These are phyloP conservation scores for Saccharomycopsis babjevae DNA, from an alignment of 805 yeast genomes.

Conservation along the genomic window DNA sequence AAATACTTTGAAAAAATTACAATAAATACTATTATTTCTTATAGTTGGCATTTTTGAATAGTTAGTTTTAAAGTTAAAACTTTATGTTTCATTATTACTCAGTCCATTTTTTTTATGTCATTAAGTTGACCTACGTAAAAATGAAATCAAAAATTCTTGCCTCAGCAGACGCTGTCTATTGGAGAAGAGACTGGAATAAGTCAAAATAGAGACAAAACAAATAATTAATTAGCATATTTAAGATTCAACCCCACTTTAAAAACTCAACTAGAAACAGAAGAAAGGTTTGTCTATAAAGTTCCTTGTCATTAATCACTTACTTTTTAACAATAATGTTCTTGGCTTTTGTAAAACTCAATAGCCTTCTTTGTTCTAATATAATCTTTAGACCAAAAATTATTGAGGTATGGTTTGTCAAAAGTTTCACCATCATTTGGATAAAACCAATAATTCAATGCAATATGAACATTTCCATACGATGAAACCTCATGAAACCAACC, in stretches of 20 bases:
- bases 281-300: not conserved
- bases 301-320: not conserved
- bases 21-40: not conserved
- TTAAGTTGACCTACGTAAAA: too few species aligned
- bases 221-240: too few species aligned
- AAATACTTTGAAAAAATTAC: not conserved
- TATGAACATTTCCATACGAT: constrained; percentile 47
- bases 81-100: not conserved
- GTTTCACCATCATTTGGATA: constrained; percentile 44
- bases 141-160: too few species aligned
- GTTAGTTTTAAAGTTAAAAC: not conserved
- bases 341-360: constrained; percentile 18
- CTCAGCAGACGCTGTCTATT: too few species aligned
- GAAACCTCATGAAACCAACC: constrained; percentile 78
- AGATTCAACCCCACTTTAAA: not conserved
- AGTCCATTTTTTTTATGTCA: too few species aligned
- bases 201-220: too few species aligned
- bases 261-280: not conserved
- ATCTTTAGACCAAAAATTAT: constrained; percentile 45
- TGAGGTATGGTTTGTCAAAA: constrained; percentile 32
- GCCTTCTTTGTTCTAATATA: constrained; percentile 34
- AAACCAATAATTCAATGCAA: constrained; percentile 69
- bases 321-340: not conserved
- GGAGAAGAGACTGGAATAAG: too few species aligned
- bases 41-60: too few species aligned